Conservation (phyloP, 176 grass and related monocot genomes). For the Themeda triandra region DNA sequence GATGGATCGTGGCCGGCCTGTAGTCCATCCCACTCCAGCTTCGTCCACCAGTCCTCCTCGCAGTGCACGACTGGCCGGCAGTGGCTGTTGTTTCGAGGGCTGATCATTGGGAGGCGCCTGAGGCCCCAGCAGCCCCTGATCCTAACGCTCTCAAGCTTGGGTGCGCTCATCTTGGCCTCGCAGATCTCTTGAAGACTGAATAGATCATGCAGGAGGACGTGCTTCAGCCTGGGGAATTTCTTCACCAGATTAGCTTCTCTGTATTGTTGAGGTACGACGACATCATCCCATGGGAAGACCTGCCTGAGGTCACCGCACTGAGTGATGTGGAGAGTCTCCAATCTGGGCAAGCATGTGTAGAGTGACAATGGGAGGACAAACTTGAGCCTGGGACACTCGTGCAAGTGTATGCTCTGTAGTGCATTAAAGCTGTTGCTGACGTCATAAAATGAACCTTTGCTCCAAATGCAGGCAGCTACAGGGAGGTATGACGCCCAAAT, state of each 20-base stretch:
- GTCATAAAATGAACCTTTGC: neutral
- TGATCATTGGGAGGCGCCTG: neutral
- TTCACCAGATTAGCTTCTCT: neutral
- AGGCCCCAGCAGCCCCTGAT: neutral
- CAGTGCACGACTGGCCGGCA: neutral
- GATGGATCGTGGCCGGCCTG: neutral
- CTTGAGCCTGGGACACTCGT: neutral
- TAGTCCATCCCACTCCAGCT: neutral
- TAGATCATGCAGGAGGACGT: neutral
- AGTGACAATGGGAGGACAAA: neutral
- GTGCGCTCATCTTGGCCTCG: neutral
- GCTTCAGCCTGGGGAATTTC: neutral
- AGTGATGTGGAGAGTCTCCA: neutral
- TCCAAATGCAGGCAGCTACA: neutral
- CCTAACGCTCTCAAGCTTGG: neutral
- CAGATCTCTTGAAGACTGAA: neutral
- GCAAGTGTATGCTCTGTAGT: neutral
- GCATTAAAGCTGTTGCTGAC: neutral
- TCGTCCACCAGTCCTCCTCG: slow-evolving; percentile 14
- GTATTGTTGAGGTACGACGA: too few relatives aligned
- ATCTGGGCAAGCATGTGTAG: neutral
- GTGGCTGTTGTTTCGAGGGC: neutral
- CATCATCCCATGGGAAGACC: slow-evolving; percentile 2
- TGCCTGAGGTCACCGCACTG: neutral
- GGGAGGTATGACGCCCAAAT: neutral